Evolutionary conservation across 805 yeast species (phyloP).

Genomic region (Yamadazyma insecticola): DNA sequence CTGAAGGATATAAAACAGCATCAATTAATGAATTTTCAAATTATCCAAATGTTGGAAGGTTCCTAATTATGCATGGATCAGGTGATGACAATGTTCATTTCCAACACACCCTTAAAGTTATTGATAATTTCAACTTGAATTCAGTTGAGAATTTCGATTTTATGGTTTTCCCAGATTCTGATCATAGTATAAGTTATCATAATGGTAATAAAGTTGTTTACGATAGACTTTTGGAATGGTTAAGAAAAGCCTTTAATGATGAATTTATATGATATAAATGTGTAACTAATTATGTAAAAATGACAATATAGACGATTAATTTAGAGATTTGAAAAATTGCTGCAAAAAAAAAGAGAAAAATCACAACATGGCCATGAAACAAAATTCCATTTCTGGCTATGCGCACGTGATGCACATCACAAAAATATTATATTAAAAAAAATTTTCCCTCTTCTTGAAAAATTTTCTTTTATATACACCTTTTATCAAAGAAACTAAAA

Average conservation of each 20-base stretch:
- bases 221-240: constrained; percentile 69
- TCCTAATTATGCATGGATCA: constrained; percentile 90
- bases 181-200: constrained; percentile 76
- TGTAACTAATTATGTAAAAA: not conserved
- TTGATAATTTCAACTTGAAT: constrained; percentile 58
- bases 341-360: not conserved
- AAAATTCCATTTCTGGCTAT: too few relatives aligned
- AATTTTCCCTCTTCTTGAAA: too few relatives aligned
- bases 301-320: too few relatives aligned
- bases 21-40: constrained; percentile 53
- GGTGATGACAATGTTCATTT: constrained; percentile 98
- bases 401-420: too few relatives aligned
- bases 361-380: too few relatives aligned
- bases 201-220: constrained; percentile 74
- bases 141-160: constrained; percentile 75
- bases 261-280: not conserved
- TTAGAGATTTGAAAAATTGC: not conserved
- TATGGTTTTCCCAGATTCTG: constrained; percentile 89
- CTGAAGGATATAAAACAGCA: constrained; percentile 54
- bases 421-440: too few relatives aligned
- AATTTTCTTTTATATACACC: too few relatives aligned
- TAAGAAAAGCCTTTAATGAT: constrained; percentile 46
- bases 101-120: constrained; percentile 75
- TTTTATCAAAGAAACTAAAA: too few relatives aligned
- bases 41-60: constrained; percentile 56